Evolutionary conservation across 169 alveolate genomes (phyloP).

Genomic region (Eimeria sp.): DNA sequence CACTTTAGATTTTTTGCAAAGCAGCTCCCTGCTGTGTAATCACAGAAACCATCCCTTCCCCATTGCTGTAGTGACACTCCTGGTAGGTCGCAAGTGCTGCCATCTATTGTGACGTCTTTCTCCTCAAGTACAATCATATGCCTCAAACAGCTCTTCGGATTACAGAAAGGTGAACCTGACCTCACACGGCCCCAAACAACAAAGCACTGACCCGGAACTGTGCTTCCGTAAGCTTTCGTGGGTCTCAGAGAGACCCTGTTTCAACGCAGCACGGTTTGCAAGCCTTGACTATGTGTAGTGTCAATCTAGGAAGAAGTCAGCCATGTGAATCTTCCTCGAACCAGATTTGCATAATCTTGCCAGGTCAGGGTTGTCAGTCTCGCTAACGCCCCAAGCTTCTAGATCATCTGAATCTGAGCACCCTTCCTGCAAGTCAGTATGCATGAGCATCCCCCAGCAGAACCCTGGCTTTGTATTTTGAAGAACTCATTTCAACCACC

Average conservation of each 20-base stretch:
- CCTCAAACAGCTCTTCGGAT: constrained; percentile 63
- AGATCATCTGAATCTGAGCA: constrained; percentile 76
- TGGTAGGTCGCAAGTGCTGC: constrained; percentile 53
- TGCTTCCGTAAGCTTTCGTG: neutral
- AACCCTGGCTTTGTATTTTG: neutral
- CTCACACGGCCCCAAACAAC: neutral
- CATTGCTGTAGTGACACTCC: constrained; percentile 70
- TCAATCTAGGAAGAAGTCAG: neutral
- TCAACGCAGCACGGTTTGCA: neutral
- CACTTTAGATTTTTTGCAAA: constrained; percentile 63
- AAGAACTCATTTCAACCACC: neutral
- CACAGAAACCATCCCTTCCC: constrained; percentile 75
- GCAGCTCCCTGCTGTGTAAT: constrained; percentile 33
- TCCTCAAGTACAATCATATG: constrained; percentile 57
- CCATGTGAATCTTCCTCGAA: neutral
- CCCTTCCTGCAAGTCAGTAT: constrained; percentile 46
- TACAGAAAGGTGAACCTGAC: constrained; percentile 63
- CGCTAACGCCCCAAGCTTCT: constrained; percentile 42
- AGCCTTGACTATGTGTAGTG: neutral
- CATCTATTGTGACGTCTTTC: constrained; percentile 34
- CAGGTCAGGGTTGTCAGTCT: constrained; percentile 49
- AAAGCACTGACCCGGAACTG: neutral
- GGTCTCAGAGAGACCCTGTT: neutral
- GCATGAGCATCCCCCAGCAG: neutral
- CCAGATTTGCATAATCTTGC: constrained; percentile 66